Conservation (phyloP, 805 yeast genomes). For the Saccharomycopsis oosterbeekiorum region DNA sequence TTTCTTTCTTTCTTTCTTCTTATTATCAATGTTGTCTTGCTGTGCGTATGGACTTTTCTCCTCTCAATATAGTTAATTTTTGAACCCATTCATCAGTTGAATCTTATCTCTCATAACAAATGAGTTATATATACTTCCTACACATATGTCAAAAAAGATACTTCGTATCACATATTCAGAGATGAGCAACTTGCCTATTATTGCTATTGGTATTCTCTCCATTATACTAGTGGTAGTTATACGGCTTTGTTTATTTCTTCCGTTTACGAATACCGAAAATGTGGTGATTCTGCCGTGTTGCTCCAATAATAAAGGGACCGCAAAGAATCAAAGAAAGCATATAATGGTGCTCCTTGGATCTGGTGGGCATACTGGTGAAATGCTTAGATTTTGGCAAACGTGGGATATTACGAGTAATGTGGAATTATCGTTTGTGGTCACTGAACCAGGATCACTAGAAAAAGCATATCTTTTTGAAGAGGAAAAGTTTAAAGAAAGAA, state of each 20-base stretch:
- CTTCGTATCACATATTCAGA: not conserved
- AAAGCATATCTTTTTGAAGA: conserved; percentile 25
- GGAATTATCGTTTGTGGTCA: conserved; percentile 11
- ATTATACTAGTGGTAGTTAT: conserved; percentile 1
- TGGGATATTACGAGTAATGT: conserved; percentile 36
- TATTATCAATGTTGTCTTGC: not conserved
- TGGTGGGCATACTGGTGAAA: conserved; percentile 96
- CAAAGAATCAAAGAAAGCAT: conserved; percentile 13
- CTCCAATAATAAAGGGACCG: not conserved
- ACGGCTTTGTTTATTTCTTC: conserved; percentile 11
- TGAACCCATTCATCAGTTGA: too few relatives aligned
- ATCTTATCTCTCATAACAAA: too few relatives aligned
- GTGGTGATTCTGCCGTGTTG: not conserved
- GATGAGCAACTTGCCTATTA: not conserved
- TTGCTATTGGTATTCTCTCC: not conserved
- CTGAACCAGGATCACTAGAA: conserved; percentile 29
- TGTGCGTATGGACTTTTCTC: too few relatives aligned
- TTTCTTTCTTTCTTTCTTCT: conserved; percentile 4
- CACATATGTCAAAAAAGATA: too few relatives aligned
- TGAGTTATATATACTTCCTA: too few relatives aligned
- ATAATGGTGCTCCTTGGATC: conserved; percentile 74
- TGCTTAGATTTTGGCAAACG: conserved; percentile 53
- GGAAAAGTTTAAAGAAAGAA: not conserved
- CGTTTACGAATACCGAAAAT: conserved; percentile 10
- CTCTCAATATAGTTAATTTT: too few relatives aligned